Conservation (phyloP, 306 rosid genomes). For the Trifolium repens region DNA sequence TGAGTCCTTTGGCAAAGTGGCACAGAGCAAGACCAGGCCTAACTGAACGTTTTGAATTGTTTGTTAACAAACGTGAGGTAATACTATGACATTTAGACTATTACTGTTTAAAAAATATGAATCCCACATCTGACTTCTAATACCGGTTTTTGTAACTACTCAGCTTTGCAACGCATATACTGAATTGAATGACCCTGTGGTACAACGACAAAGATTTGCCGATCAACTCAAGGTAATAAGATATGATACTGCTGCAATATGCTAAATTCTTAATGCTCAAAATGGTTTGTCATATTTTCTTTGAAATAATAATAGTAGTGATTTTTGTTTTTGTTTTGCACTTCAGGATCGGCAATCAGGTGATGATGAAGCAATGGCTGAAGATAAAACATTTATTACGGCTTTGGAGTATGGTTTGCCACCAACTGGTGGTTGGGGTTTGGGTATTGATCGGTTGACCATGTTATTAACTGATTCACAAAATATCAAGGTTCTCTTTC, state of each 20-base stretch:
- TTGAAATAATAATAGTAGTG: not conserved
- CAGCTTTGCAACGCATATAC: slow-evolving; percentile 93
- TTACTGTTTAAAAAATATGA: not conserved
- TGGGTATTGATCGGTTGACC: slow-evolving; percentile 86
- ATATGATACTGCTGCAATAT: not conserved
- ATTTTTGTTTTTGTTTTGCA: slow-evolving; percentile 13
- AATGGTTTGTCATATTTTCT: not conserved
- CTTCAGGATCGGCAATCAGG: slow-evolving; percentile 90
- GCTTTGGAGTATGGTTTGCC: slow-evolving; percentile 98
- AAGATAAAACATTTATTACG: slow-evolving; percentile 85
- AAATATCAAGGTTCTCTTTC: slow-evolving; percentile 76
- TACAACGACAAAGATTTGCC: slow-evolving; percentile 86
- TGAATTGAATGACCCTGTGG: slow-evolving; percentile 94
- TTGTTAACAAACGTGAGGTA: slow-evolving; percentile 88
- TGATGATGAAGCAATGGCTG: slow-evolving; percentile 96
- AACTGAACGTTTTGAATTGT: slow-evolving; percentile 92
- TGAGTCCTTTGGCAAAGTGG: slow-evolving; percentile 98
- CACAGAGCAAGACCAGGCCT: slow-evolving; percentile 82
- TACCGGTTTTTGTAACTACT: slow-evolving; percentile 32
- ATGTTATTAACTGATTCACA: slow-evolving; percentile 88
- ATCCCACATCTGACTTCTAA: slow-evolving; percentile 20
- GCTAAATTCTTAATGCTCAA: not conserved
- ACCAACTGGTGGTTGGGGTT: slow-evolving; percentile 97
- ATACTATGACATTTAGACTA: slow-evolving; percentile 5
- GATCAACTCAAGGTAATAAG: slow-evolving; percentile 85